Evolutionary conservation across 371 early-diverging fungal genomes (phyloP), one percentile per base, ranked within the genome.

Genomic region (Batrachochytrium dendrobatidis): DNA sequence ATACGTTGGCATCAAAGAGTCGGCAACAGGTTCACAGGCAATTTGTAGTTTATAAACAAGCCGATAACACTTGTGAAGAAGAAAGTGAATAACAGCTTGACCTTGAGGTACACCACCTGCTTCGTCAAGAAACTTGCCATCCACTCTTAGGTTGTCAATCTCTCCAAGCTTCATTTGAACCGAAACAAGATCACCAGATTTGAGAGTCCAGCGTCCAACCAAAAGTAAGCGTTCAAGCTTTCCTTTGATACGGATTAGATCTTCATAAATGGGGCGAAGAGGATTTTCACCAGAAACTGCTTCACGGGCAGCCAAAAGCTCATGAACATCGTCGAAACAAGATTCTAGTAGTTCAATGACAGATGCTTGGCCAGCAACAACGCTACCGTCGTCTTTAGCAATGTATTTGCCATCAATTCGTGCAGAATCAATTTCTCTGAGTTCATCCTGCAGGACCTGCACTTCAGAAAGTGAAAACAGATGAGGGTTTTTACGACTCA

Each of bases 51-150:
- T 90, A 61, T 91, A 86, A 54, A 94, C 82, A n/a, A 89, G 67
- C 34, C 86, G 82, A 64, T 92, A 90, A 73, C 92, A 91, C 56
- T 87, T 89, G 66, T 90, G 88, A 30, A 93, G 75, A 60, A 94
- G 68, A 63, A 87, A 90, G 65, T 92, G 88, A 34, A 91, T 72
- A 7, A 87, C 71, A 0, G 88, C 91, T 61, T 92, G 90, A 39
- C 94, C 94, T 50, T 83, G 69, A 0, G 85, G 82, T 0, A 86
- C 73, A 43, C 80, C 72, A n/a, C 87, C 85, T 18, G 80, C 66
- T 33, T 84, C 85, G 55, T 81, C 57, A 49, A 67, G 31, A 33
- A 72, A 72, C 52, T 67, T 69, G 20, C 72, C 72, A 53, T 72
- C 72, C 3, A 64, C 65, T 2, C 69, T 48, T 51, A 65, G 28